These are phyloP conservation scores for Xylariaceae sp. DNA, from an alignment of 2,329 filamentous ascomycete species.

Conservation along the genomic window DNA sequence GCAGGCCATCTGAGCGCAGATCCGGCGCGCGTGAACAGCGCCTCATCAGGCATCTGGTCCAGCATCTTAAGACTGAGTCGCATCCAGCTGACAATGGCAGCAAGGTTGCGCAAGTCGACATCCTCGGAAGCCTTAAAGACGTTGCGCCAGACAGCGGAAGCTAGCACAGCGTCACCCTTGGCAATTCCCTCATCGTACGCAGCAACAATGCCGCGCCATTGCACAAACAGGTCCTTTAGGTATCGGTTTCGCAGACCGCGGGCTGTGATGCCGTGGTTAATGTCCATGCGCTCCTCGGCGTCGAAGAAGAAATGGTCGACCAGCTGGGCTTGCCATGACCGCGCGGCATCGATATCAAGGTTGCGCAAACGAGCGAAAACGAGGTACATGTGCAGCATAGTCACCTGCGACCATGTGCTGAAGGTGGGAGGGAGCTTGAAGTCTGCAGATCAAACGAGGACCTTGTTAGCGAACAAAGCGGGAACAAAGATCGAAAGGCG, in stretches of 20 bases:
- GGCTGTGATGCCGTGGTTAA: constrained; percentile 66
- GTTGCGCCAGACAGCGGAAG: constrained; percentile 87
- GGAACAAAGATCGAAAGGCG: background rate
- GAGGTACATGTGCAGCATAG: constrained; percentile 94
- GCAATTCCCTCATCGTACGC: constrained; percentile 79
- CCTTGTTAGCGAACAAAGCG: constrained; percentile 5
- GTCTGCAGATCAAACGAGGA: constrained; percentile 42
- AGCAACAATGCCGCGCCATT: constrained; percentile 82
- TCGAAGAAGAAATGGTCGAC: constrained; percentile 94
- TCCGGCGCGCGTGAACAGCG: constrained; percentile 29
- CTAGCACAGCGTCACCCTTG: constrained; percentile 71
- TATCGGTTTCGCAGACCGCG: constrained; percentile 57
- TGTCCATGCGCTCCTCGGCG: constrained; percentile 76
- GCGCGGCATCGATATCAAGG: constrained; percentile 63
- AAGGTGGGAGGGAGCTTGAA: constrained; percentile 81
- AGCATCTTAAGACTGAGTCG: constrained; percentile 43
- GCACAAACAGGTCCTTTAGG: constrained; percentile 83
- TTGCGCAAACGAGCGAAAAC: constrained; percentile 77
- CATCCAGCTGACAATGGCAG: constrained; percentile 55
- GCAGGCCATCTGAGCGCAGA: constrained; percentile 42
- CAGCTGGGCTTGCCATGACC: constrained; percentile 81
- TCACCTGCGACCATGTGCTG: constrained; percentile 91
- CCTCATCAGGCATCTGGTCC: constrained; percentile 46
- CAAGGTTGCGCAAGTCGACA: constrained; percentile 45
- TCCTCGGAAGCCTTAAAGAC: constrained; percentile 67